Evolutionary conservation across 129 eudicot genomes (phyloP), one percentile per base, ranked within the genome.

Genomic region (Logfia minima): DNA sequence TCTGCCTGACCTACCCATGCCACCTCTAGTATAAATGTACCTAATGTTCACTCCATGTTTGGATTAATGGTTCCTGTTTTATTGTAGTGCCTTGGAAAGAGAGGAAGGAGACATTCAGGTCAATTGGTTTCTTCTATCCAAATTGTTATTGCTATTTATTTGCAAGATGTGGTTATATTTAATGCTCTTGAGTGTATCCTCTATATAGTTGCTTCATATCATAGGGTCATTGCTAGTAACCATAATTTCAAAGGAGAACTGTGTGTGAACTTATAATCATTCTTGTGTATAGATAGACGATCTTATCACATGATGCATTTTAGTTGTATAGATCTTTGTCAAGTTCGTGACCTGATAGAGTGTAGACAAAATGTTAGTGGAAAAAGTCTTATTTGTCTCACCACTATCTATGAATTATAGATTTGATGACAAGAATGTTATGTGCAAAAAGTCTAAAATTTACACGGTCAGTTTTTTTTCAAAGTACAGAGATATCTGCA

Each of bases 41-140:
- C 32, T 26, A 28, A 60, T 37, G 23, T 60, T 23, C 37, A n/a
- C 70, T 58, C 23, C n/a, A 48, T 70, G 28, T 58, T 32, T 18
- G 29, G 61, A 17, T 45, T 73, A 58, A 70, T 70, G 28, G 39
- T 82, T 53, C 78, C 52, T 68, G 65, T 80, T 64, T 19, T 55
- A 65, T 41, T 71, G 71, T 85, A 93, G 98, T 93, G 93, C 87
- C 81, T 92, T 48, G 93, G 91, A 82, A 93, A 72, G 84, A 90
- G 91, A 80, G 77, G 79, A 82, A 88, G 72, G 80, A 86, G 80
- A 68, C 66, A 28, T 77, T 75, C 88, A 80, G 96, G 98, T 93
- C 53, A 76, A 76, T 32, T n/a, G 18, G 10, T 43, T 65, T 41
- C 31, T 63, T 18, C 52, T 58, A 60, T 43, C 41, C 5, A 52